Conservation (phyloP, 1,139 yeast genomes). For the Kodamaea alishanica region DNA sequence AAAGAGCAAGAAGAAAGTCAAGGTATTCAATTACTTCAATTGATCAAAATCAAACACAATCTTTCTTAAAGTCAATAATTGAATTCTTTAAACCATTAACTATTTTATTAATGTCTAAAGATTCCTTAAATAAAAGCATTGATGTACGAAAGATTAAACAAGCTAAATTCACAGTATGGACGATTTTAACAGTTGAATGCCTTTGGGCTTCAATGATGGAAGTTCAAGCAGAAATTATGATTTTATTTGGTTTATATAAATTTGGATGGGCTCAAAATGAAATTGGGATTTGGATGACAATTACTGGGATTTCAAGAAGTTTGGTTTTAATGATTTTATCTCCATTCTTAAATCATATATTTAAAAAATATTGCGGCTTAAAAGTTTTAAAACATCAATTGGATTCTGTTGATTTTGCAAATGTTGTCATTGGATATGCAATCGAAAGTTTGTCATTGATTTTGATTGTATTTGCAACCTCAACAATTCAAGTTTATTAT, state of each 20-base stretch:
- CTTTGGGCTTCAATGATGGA: slow-evolving; percentile 30
- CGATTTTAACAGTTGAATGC: slow-evolving; percentile 48
- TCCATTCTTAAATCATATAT: slow-evolving; percentile 31
- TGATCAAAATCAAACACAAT: neutral
- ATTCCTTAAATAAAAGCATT: slow-evolving; percentile 21
- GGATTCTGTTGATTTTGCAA: slow-evolving; percentile 53
- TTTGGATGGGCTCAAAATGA: slow-evolving; percentile 60
- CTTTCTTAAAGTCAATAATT: too few relatives aligned
- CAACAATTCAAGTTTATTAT: slow-evolving; percentile 7
- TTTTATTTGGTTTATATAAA: slow-evolving; percentile 56
- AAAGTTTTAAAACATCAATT: slow-evolving; percentile 37
- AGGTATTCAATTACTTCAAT: slow-evolving; percentile 29
- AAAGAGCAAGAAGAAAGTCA: slow-evolving; percentile 41
- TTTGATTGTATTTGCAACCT: slow-evolving; percentile 12
- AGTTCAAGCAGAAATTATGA: slow-evolving; percentile 42
- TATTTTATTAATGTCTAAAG: slow-evolving; percentile 34
- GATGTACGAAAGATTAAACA: slow-evolving; percentile 9
- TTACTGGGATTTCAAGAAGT: slow-evolving; percentile 46
- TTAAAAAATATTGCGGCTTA: slow-evolving; percentile 27
- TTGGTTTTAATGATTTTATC: slow-evolving; percentile 30
- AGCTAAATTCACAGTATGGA: slow-evolving; percentile 34
- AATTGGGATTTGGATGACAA: slow-evolving; percentile 57
- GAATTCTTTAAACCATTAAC: slow-evolving; percentile 46
- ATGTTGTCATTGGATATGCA: slow-evolving; percentile 26
- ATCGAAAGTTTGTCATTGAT: slow-evolving; percentile 45